Conservation (phyloP, 2,329 filamentous ascomycete species). For the Phoma sp. region DNA sequence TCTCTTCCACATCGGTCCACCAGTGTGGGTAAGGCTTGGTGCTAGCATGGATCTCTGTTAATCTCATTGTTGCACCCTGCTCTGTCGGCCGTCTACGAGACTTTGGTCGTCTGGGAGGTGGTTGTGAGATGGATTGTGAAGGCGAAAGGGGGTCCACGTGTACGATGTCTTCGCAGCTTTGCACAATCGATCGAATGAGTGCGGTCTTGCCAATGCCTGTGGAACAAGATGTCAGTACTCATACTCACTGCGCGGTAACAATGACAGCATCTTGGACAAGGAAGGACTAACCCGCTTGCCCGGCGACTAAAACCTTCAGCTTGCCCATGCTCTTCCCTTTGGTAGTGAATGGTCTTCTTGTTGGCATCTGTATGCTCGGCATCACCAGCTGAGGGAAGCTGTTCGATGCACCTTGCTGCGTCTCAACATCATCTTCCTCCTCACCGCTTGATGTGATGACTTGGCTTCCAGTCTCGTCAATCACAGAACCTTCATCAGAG, state of each 20-base stretch:
- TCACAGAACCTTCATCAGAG: slow-evolving; percentile 64
- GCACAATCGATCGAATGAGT: slow-evolving; percentile 85
- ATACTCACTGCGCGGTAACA: background rate
- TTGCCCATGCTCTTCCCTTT: slow-evolving; percentile 82
- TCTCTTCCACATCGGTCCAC: slow-evolving; percentile 83
- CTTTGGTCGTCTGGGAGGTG: slow-evolving; percentile 33
- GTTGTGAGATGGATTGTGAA: slow-evolving; percentile 33
- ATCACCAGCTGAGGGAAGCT: slow-evolving; percentile 84
- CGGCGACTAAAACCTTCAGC: slow-evolving; percentile 87
- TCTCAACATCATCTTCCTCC: slow-evolving; percentile 57
- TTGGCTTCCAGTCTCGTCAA: slow-evolving; percentile 64
- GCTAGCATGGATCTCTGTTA: slow-evolving; percentile 55
- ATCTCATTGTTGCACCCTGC: slow-evolving; percentile 29
- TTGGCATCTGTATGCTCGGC: slow-evolving; percentile 93
- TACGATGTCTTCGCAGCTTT: slow-evolving; percentile 88
- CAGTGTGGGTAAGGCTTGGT: slow-evolving; percentile 78
- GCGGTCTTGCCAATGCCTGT: slow-evolving; percentile 87
- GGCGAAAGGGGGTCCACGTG: slow-evolving; percentile 76
- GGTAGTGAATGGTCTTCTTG: slow-evolving; percentile 87
- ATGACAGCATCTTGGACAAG: background rate
- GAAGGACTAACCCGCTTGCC: slow-evolving; percentile 68
- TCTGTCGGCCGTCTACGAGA: slow-evolving; percentile 35
- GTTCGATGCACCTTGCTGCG: slow-evolving; percentile 41
- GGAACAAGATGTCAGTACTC: slow-evolving; percentile 17
- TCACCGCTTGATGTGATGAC: slow-evolving; percentile 62